Evolutionary conservation across 2,329 filamentous ascomycete genomes (phyloP).

Genomic region (Colletotrichum coccodes): DNA sequence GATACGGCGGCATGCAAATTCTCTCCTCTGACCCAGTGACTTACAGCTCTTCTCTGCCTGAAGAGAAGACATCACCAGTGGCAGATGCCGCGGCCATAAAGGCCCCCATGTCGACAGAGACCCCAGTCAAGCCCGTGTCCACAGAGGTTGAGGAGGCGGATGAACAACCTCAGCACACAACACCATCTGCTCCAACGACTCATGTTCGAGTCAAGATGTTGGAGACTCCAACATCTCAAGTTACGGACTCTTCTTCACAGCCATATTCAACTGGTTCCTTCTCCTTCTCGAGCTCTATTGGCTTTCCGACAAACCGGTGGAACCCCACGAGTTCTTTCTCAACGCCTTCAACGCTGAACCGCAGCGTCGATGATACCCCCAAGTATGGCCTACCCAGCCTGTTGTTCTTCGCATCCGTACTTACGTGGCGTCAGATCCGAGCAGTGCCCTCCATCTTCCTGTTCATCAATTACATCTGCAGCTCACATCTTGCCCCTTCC

Average conservation of each 20-base stretch:
- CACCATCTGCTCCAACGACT: neutral
- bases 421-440: conserved; percentile 48
- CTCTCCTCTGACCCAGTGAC: conserved; percentile 57
- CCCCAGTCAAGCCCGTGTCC: conserved; percentile 1
- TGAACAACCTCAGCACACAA: conserved; percentile 5
- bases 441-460: conserved; percentile 54
- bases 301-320: conserved; percentile 67
- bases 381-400: conserved; percentile 48
- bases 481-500: conserved; percentile 45
- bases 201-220: neutral
- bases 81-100: neutral
- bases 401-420: neutral
- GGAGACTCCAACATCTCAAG: conserved; percentile 22
- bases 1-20: conserved; percentile 64
- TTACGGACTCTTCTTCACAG: conserved; percentile 10
- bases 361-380: conserved; percentile 53
- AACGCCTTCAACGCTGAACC: conserved; percentile 54
- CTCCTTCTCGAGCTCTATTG: conserved; percentile 55
- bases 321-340: conserved; percentile 63
- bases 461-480: conserved; percentile 51
- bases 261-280: conserved; percentile 41
- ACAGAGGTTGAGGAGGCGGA: neutral
- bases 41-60: conserved; percentile 40
- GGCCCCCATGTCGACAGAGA: conserved; percentile 1
- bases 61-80: conserved; percentile 12